These are phyloP conservation scores for Fusarium chaquense DNA, from an alignment of 2,329 filamentous ascomycete species.

Conservation along the genomic window DNA sequence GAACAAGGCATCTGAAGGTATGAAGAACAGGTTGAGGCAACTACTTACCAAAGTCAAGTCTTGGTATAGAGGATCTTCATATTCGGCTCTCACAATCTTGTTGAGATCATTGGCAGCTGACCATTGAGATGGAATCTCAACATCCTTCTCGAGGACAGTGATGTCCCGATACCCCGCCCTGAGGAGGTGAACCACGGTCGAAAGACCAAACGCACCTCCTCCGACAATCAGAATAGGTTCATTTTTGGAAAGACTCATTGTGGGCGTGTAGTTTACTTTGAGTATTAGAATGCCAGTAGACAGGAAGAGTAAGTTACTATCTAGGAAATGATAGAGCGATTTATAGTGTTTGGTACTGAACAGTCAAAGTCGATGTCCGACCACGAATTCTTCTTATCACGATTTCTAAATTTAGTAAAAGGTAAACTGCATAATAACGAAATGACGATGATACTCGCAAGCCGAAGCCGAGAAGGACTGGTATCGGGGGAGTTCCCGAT, in stretches of 20 bases:
- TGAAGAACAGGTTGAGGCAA: neutral
- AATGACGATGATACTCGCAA: neutral
- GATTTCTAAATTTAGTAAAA: neutral
- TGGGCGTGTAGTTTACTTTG: no score
- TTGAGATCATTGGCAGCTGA: conserved; percentile 72
- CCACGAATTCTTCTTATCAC: neutral
- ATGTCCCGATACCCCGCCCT: conserved; percentile 59
- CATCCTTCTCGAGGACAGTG: conserved; percentile 60
- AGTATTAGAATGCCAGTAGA: neutral
- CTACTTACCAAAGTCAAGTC: conserved; percentile 62
- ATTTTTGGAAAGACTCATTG: conserved; percentile 40
- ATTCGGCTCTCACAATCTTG: conserved; percentile 71
- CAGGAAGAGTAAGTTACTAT: rapidly evolving
- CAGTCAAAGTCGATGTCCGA: neutral
- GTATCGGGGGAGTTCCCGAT: conserved; percentile 18
- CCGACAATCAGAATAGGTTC: conserved; percentile 56
- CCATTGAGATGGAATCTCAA: conserved; percentile 55
- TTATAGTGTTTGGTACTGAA: neutral
- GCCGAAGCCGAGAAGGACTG: neutral
- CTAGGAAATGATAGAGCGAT: neutral
- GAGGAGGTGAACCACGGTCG: conserved; percentile 61
- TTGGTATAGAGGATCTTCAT: conserved; percentile 68
- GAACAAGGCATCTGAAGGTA: neutral
- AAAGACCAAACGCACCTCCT: conserved; percentile 64
- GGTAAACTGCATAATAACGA: neutral